A percentile compares a stretch with the other conserved stretches of the same genome.
Evolutionary conservation across 2,329 filamentous ascomycete species (phyloP).

Genomic region (Dactylonectria macrodidyma): DNA sequence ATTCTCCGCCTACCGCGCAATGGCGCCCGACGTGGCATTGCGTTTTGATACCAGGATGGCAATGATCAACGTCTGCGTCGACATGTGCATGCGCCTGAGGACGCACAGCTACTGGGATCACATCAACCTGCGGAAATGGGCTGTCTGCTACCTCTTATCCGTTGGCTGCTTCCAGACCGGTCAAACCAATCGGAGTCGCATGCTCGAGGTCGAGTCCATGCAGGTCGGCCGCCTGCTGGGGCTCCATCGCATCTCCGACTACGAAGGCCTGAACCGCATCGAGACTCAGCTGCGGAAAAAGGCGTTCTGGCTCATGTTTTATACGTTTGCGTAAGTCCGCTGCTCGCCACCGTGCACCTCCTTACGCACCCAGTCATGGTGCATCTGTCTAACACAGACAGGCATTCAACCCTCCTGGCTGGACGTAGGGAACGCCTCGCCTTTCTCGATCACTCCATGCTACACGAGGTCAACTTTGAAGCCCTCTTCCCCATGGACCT

Average conservation of each 20-base stretch:
- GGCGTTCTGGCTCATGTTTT: conserved; percentile 55
- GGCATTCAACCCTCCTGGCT: conserved; percentile 40
- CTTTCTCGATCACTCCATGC: conserved; percentile 48
- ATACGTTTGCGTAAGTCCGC: conserved; percentile 44
- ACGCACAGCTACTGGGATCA: conserved; percentile 45
- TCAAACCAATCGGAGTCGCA: conserved; percentile 53
- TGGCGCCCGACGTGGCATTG: conserved; percentile 35
- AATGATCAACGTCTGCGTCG: conserved; percentile 46
- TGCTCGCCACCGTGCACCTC: too few species aligned
- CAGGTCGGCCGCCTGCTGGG: conserved; percentile 53
- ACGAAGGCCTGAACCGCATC: conserved; percentile 50
- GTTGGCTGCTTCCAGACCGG: conserved; percentile 54
- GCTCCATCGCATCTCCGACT: conserved; percentile 51
- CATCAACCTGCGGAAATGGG: conserved; percentile 54
- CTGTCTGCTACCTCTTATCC: conserved; percentile 51
- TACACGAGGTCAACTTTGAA: conserved; percentile 50
- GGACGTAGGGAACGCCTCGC: conserved; percentile 42
- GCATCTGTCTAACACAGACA: conserved; percentile 4
- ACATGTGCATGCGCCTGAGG: conserved; percentile 43
- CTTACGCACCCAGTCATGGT: too few species aligned
- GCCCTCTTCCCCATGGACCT: conserved; percentile 51
- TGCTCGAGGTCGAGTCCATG: conserved; percentile 54
- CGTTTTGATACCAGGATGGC: conserved; percentile 45
- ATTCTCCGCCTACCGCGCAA: conserved; percentile 43
- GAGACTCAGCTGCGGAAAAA: conserved; percentile 55